Percentiles rank a stretch among this genome's conserved stretches.
phyloP scores from a whole-genome alignment of 2,329 filamentous ascomycete genomes.

The Orbilia ellipsospora region DNA sequence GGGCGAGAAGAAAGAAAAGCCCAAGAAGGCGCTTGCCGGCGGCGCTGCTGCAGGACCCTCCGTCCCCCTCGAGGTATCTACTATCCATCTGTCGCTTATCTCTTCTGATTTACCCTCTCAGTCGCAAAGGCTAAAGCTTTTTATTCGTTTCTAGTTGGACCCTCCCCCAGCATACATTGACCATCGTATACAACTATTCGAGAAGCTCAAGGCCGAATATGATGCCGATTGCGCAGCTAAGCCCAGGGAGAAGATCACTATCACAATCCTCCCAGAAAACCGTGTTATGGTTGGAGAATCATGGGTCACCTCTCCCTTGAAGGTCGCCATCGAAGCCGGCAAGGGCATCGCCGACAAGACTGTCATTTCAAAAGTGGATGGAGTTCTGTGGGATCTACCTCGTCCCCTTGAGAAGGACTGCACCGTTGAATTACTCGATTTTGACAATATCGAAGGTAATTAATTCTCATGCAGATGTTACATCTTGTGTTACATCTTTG shows the following conservation, averaged over 20 bases:
- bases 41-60: slow-evolving; percentile 62
- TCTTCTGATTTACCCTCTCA: background rate
- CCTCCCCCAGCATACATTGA: slow-evolving; percentile 80
- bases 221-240: slow-evolving; percentile 71
- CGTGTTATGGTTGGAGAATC: slow-evolving; percentile 61
- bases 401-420: slow-evolving; percentile 88
- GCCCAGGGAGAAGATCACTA: slow-evolving; percentile 43
- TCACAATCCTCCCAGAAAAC: slow-evolving; percentile 47
- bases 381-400: slow-evolving; percentile 90
- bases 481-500: slow-evolving; percentile 57
- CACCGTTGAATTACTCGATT: slow-evolving; percentile 84
- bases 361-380: slow-evolving; percentile 86
- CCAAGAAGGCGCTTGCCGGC: slow-evolving; percentile 62
- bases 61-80: slow-evolving; percentile 61
- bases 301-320: slow-evolving; percentile 89
- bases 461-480: slow-evolving; percentile 8
- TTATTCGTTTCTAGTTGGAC: slow-evolving; percentile 60
- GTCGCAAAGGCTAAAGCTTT: slow-evolving; percentile 19
- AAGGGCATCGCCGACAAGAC: slow-evolving; percentile 87
- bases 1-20: slow-evolving; percentile 68
- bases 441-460: slow-evolving; percentile 69
- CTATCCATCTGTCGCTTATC: background rate
- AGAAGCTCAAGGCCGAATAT: slow-evolving; percentile 84
- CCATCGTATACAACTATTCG: slow-evolving; percentile 85
- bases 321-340: slow-evolving; percentile 80